Percentiles rank a stretch among this genome's conserved stretches.
Evolutionary conservation across 192 early-diverging fungal genomes (phyloP).

Genomic region (Coemansia sp.): DNA sequence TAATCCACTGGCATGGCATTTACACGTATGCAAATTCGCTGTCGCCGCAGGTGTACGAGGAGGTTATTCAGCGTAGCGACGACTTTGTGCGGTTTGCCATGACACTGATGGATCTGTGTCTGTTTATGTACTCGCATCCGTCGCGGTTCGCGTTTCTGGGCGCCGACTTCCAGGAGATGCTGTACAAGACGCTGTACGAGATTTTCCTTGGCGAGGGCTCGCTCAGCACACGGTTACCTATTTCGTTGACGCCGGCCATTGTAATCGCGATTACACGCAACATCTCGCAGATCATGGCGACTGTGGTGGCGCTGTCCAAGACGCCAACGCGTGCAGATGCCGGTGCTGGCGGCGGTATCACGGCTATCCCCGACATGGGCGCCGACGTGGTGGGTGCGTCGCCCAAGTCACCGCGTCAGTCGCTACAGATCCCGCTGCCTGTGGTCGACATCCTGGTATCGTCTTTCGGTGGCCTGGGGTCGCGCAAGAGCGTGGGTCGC

Average conservation of each 20-base stretch:
- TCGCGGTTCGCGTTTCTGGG: conserved; percentile 50
- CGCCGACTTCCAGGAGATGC: conserved; percentile 41
- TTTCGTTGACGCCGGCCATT: conserved; percentile 40
- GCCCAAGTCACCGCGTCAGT: conserved; percentile 34
- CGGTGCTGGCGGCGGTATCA: background rate
- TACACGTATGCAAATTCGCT: conserved; percentile 46
- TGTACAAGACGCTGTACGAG: conserved; percentile 55
- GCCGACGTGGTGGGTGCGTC: conserved; percentile 11
- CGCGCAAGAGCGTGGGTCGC: conserved; percentile 37
- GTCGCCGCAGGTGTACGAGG: conserved; percentile 52
- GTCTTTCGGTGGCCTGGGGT: conserved; percentile 24
- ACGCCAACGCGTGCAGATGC: conserved; percentile 4
- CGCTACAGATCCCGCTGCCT: conserved; percentile 45
- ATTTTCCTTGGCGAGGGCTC: conserved; percentile 45
- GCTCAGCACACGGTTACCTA: conserved; percentile 39
- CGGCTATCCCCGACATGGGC: conserved; percentile 10
- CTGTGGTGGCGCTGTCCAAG: conserved; percentile 38
- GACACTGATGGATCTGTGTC: conserved; percentile 51
- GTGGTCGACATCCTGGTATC: conserved; percentile 42
- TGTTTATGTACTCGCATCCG: conserved; percentile 55
- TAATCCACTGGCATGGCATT: conserved; percentile 45
- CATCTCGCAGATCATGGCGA: conserved; percentile 52
- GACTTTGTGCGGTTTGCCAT: conserved; percentile 49
- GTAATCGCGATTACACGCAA: conserved; percentile 48
- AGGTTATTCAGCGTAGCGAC: conserved; percentile 36